Evolutionary conservation across 768 basidiomycete genomes (phyloP), one percentile per base, ranked within the genome.

Genomic region (Hygrocybe coccinea): DNA sequence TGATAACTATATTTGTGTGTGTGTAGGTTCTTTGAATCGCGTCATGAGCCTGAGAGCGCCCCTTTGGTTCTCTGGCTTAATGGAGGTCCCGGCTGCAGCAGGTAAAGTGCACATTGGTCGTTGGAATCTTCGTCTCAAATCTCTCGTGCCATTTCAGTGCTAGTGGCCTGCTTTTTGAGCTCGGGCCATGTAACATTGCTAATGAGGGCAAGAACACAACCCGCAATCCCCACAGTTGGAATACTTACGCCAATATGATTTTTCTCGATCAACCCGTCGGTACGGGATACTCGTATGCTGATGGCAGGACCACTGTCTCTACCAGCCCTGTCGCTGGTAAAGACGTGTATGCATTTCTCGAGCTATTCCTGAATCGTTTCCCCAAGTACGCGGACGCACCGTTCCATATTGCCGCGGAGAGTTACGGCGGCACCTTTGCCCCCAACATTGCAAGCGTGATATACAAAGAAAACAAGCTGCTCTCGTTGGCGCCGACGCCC

Each of bases 1-100:
- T 9, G 2, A 25, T 34, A 12, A 4, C 29, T 45, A n/a, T n/a
- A n/a, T n/a, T n/a, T n/a, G n/a, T n/a, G n/a, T n/a, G n/a, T 37
- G 50, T 47, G 44, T 56, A 90, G 89, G 89, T 93, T 91, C 79
- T 93, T 97, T 62, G 95, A 97, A 71, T 83, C 88, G 1, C 79
- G 94, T 35, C 74, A 72, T 52, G 77, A 81, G 15, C 94, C 95
- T 0, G 71, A 79, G 50, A 76, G 82, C 51, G 92, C 89, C 5
- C 95, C 94, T 3, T 78, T 97, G 2, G 78, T 95, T 8, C 76
- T 97, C 46, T 97, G 95, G 95, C 75, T 91, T n/a, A 91, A 91
- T 60, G 90, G 90, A 34, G 86, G 87, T 11, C 85, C 84, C 19
- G 81, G 84, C 8, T 85, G 83, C 71, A 84, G 82, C 53, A 87